Conservation (phyloP, 2,329 filamentous ascomycete species). For the Scytalidium lignicola region DNA sequence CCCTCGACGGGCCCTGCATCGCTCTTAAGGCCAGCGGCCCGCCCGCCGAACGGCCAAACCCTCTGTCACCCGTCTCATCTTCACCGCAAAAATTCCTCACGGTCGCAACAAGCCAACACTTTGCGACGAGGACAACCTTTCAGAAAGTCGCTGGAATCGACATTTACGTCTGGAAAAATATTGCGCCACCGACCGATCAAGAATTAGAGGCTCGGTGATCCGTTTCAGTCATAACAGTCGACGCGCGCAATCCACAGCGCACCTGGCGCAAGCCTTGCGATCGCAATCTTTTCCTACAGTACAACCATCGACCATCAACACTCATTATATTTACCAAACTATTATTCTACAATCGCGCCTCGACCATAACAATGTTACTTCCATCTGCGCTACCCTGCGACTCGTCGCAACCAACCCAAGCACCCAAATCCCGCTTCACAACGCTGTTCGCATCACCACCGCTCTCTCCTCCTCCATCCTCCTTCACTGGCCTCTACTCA, state of each 20-base stretch:
- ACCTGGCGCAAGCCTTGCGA: not conserved
- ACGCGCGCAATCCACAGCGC: not conserved
- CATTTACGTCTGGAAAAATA: not conserved
- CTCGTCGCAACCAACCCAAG: constrained; percentile 31
- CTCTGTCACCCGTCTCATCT: not conserved
- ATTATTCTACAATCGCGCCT: not conserved
- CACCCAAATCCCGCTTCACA: constrained; percentile 32
- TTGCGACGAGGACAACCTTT: not conserved
- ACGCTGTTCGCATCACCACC: constrained; percentile 54
- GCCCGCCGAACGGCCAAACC: not conserved
- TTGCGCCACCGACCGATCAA: not conserved
- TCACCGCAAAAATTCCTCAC: not conserved
- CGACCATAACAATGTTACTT: constrained; percentile 46
- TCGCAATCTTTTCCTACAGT: not conserved
- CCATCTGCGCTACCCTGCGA: constrained; percentile 56
- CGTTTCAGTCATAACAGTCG: not conserved
- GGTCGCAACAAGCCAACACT: not conserved
- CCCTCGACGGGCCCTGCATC: not conserved
- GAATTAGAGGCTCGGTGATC: not conserved
- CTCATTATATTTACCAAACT: not conserved
- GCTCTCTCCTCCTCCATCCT: constrained; percentile 42
- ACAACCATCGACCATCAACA: too few species aligned
- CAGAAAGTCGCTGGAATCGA: not conserved
- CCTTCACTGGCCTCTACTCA: constrained; percentile 51
- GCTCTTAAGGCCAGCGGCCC: not conserved